Evolutionary conservation across 306 rosid genomes (phyloP), one percentile per base, ranked within the genome.

Genomic region (Cucurbita maxima): DNA sequence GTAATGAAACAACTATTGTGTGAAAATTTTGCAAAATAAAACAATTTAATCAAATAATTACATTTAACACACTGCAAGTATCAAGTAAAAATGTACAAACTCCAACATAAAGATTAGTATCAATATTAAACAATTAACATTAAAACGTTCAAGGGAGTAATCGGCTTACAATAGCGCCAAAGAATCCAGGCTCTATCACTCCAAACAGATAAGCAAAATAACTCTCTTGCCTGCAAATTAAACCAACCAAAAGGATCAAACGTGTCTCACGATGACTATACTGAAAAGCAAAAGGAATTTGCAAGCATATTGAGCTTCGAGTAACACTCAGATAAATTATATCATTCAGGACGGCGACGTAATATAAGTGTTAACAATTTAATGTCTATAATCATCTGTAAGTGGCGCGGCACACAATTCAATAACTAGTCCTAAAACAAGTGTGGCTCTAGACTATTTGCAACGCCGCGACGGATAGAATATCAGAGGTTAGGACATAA

Each of bases 121-220:
- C 50, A 40, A 63, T 61, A 36, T 6, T 61, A 61, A 43, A 63
- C 2, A 41, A 41, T 50, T 22, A 7, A 47, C 12, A 34, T n/a
- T 12, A 6, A 36, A 34, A 36, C n/a, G 34, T 34, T 71, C n/a
- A 34, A 50, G 7, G 20, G 48, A 74, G 70, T 20, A 58, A 58
- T 45, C 5, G 10, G 86, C 97, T 74, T 58, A 89, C 96, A 60
- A 92, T 87, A 75, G 98, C 98, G 80, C 89, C 93, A 86, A 79
- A 90, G 74, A 90, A 92, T 1, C 93, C 98, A 76, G 98, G 96
- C 69, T 92, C 96, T 68, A 30, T 62, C 45, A 90, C 96, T 75
- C 91, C 98, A 77, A 90, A 92, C 83, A 90, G 77, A 84, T 92
- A 92, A 67, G 96, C 98, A 47, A 92, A 88, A 88, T 81, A 87